Evolutionary conservation across 768 basidiomycete genomes (phyloP).

Genomic region (Xerocomus brunneocitrinus): DNA sequence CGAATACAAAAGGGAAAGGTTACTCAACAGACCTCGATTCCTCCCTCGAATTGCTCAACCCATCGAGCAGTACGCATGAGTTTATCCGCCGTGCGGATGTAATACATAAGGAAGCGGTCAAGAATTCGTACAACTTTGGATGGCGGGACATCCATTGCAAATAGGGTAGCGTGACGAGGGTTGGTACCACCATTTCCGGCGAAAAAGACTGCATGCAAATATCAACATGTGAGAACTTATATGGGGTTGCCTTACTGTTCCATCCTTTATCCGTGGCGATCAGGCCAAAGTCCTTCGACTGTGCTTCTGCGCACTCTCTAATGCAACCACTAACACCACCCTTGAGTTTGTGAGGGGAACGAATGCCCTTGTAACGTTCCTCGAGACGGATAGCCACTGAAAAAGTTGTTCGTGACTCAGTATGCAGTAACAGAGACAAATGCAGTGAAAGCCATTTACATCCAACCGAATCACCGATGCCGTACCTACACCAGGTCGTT

Average conservation of each 20-base stretch:
- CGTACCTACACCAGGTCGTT: conserved; percentile 67
- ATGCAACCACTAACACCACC: conserved; percentile 74
- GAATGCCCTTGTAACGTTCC: conserved; percentile 66
- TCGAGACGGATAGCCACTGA: conserved; percentile 64
- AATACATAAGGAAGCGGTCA: conserved; percentile 63
- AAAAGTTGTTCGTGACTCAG: neutral
- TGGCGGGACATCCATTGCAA: conserved; percentile 64
- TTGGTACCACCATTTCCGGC: conserved; percentile 68
- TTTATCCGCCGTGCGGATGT: conserved; percentile 69
- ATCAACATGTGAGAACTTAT: neutral
- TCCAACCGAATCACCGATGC: conserved; percentile 71
- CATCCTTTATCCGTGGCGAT: conserved; percentile 80
- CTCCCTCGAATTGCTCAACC: conserved; percentile 67
- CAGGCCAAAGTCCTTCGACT: conserved; percentile 68
- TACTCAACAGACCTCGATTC: conserved; percentile 44
- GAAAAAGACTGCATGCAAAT: conserved; percentile 35
- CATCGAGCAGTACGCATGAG: conserved; percentile 70
- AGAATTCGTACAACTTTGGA: conserved; percentile 56
- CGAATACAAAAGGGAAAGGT: neutral
- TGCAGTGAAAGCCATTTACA: conserved; percentile 16
- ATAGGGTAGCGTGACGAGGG: conserved; percentile 58
- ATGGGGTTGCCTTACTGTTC: conserved; percentile 43
- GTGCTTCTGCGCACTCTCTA: conserved; percentile 75
- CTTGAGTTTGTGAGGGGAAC: conserved; percentile 71
- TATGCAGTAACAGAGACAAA: neutral